Evolutionary conservation across 2,329 filamentous ascomycete genomes (phyloP), one percentile per base, ranked within the genome.

Genomic region (Talaromyces sp.): DNA sequence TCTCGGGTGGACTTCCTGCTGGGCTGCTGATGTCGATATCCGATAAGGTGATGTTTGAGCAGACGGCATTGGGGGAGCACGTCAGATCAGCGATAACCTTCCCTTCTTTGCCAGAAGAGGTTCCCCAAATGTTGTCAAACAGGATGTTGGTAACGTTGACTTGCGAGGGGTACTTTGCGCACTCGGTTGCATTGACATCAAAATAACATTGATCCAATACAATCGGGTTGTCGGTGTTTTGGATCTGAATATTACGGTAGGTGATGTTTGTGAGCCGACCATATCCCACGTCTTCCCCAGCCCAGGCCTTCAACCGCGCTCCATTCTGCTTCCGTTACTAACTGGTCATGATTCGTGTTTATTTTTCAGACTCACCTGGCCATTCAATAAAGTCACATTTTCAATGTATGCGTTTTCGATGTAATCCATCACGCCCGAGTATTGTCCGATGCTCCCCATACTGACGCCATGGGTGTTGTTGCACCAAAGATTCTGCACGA

Each of bases 161-260:
- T 7, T 75, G 72, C 0, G 81, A 83, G 0, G 83, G 83, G 56
- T 82, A 80, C 13, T 74, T 53, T 2, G 78, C 75, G 60, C 83
- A 86, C 2, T 76, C 75, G 1, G 77, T 76, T 3, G 72, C 58
- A 50, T 80, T 77, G 56, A 83, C 73, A 55, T 85, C 80, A 67
- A 86, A 86, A 68, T 86, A 86, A 69, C 84, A 86, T 24, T 83
- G 82, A 61, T 86, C 83, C 7, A 86, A 70, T 32, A 84, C 81
- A 19, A 84, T 75, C 0, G 81, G 77, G 55, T 79, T 77, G 57
- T 86, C 83, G 17, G 82, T 84, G 56, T 83, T 82, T 17, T 80
- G 81, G 36, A 83, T 76, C 68, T 78, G 80, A 59, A 86, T 80
- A 68, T 85, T 82, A 66, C 82, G 77, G 69, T 84, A 86, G 1